Conservation (phyloP, 2,329 filamentous ascomycete species). For the Talaromyces rugulosus region DNA sequence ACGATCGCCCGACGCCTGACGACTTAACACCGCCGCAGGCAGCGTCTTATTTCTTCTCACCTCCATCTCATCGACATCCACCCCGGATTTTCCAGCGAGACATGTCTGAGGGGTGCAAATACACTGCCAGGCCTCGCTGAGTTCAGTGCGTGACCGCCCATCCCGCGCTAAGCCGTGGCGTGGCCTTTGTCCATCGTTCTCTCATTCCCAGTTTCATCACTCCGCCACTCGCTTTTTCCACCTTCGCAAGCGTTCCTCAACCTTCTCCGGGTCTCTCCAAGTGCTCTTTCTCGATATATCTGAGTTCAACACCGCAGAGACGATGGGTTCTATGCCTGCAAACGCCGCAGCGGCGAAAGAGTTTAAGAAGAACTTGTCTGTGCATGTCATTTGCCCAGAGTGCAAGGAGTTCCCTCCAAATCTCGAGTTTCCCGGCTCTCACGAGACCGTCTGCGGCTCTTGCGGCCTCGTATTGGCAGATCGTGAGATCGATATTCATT, state of each 20-base stretch:
- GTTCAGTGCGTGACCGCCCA: slow-evolving; percentile 13
- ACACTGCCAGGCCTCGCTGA: slow-evolving; percentile 13
- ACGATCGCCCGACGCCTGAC: not conserved
- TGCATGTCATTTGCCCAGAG: slow-evolving; percentile 80
- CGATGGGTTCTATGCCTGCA: slow-evolving; percentile 30
- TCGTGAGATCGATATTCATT: slow-evolving; percentile 90
- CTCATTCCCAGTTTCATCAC: not conserved
- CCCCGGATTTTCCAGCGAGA: slow-evolving; percentile 10
- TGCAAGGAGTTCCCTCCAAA: slow-evolving; percentile 92
- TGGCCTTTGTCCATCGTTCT: slow-evolving; percentile 10
- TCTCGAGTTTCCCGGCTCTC: slow-evolving; percentile 86
- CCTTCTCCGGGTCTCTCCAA: not conserved
- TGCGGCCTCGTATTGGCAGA: slow-evolving; percentile 89
- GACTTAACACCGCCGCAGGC: not conserved
- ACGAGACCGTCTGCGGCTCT: slow-evolving; percentile 85
- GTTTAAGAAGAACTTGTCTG: slow-evolving; percentile 82
- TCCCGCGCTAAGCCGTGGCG: slow-evolving; percentile 13
- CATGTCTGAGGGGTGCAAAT: slow-evolving; percentile 12
- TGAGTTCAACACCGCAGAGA: not conserved
- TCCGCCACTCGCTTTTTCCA: slow-evolving; percentile 6
- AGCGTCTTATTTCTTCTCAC: not conserved
- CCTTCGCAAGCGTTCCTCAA: not conserved
- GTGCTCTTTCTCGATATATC: not conserved
- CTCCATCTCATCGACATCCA: slow-evolving; percentile 3
- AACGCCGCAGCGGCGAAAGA: slow-evolving; percentile 33